A percentile compares a stretch with the other conserved stretches of the same genome.
Conservation (phyloP, 768 basidiomycete species). For the Leucosporidium yakuticum region DNA sequence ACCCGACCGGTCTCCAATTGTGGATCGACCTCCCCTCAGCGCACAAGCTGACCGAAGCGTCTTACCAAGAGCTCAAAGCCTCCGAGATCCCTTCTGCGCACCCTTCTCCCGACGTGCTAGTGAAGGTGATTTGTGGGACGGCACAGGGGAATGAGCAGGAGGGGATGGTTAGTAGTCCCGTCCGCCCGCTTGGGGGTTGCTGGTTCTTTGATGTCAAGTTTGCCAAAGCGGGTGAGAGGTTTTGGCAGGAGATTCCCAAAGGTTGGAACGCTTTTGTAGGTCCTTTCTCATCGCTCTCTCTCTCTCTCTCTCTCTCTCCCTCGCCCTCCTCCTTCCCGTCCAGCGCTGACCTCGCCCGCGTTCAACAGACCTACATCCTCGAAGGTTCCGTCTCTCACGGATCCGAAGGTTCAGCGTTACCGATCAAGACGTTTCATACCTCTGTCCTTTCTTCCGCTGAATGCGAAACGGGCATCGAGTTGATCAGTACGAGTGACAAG, state of each 20-base stretch:
- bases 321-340: background rate
- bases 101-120: slow-evolving; percentile 45
- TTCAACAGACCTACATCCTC: slow-evolving; percentile 49
- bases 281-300: slow-evolving; percentile 5
- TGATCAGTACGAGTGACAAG: slow-evolving; percentile 53
- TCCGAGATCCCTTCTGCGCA: slow-evolving; percentile 54
- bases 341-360: too few relatives aligned
- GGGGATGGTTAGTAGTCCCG: slow-evolving; percentile 58
- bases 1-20: slow-evolving; percentile 77
- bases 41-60: slow-evolving; percentile 73
- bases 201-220: slow-evolving; percentile 84
- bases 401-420: slow-evolving; percentile 42
- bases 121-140: slow-evolving; percentile 84
- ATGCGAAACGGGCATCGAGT: slow-evolving; percentile 61
- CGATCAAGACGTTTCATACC: slow-evolving; percentile 64
- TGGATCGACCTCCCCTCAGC: slow-evolving; percentile 46
- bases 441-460: slow-evolving; percentile 65
- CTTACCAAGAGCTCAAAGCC: slow-evolving; percentile 74
- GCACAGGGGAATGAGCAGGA: slow-evolving; percentile 64
- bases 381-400: slow-evolving; percentile 65
- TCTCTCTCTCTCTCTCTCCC: background rate
- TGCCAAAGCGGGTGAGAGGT: slow-evolving; percentile 52
- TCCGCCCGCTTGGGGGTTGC: slow-evolving; percentile 83
- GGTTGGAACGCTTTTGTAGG: slow-evolving; percentile 87
- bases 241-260: slow-evolving; percentile 80